These are phyloP conservation scores for Helianthus annuus DNA, from an alignment of 129 eudicot species.

Conservation along the genomic window HanXRQr2.0-SUNRISE NC_035442.2:104245001-104245500, in stretches of 20 bases:
- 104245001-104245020: no score
- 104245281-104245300: not conserved
- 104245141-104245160: no score
- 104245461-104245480: not conserved
- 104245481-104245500: not conserved
- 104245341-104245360: no score
- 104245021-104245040: no score
- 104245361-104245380: not conserved
- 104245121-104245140: no score
- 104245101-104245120: no score
- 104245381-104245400: not conserved
- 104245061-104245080: no score
- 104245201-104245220: no score
- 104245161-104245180: no score
- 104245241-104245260: not conserved
- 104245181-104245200: no score
- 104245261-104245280: not conserved
- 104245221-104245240: not conserved
- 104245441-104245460: not conserved
- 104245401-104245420: not conserved
- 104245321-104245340: not conserved
- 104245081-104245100: no score
- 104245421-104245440: not conserved
- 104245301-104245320: not conserved
- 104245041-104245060: no score